Conservation (phyloP, 2,329 filamentous ascomycete species). For the Diaporthe eres region DNA sequence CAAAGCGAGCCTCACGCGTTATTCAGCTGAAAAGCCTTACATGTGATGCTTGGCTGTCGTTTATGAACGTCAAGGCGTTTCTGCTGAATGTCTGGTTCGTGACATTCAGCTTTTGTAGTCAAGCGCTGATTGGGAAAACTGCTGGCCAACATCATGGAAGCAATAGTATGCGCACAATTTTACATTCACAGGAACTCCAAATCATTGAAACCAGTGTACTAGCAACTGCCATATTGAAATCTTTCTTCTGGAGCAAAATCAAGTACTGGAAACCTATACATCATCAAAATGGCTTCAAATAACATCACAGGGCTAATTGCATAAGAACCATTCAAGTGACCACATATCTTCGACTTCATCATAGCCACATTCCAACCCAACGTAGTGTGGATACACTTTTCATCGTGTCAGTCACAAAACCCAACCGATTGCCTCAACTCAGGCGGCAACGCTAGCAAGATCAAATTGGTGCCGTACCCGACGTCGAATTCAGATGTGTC, state of each 20-base stretch:
- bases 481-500: background rate
- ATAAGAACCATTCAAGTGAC: background rate
- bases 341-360: background rate
- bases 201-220: too few relatives aligned
- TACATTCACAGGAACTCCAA: too few relatives aligned
- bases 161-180: background rate
- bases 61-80: accelerated
- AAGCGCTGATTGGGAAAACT: too few relatives aligned
- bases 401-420: background rate
- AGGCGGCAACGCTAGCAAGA: background rate
- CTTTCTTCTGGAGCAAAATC: too few relatives aligned
- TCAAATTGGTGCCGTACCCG: background rate
- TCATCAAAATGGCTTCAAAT: too few relatives aligned
- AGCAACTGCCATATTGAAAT: too few relatives aligned
- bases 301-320: background rate
- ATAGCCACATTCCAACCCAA: background rate
- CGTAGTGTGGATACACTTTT: background rate
- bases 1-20: background rate
- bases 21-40: background rate
- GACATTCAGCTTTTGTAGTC: background rate
- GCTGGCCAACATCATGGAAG: background rate
- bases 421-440: background rate
- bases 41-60: background rate
- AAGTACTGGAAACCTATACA: background rate
- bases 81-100: background rate